Evolutionary conservation across 768 basidiomycete genomes (phyloP), one percentile per base, ranked within the genome.

Genomic region (Cubamyces lactineus): DNA sequence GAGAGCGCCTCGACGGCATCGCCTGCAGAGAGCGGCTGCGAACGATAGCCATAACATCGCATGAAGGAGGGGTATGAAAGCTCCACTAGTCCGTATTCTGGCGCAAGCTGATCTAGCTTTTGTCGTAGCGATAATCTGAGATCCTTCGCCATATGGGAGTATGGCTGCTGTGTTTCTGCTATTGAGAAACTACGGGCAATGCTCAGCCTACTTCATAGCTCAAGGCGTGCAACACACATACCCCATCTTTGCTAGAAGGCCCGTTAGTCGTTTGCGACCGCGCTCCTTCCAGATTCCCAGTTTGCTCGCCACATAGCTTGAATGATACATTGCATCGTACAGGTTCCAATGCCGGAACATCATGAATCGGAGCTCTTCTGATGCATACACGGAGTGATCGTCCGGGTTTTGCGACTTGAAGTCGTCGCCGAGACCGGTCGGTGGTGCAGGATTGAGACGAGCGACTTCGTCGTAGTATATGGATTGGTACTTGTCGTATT

Each of bases 221-320:
- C 12, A 5, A 15, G n/a, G n/a, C n/a, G n/a, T n/a, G n/a, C n/a
- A n/a, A n/a, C n/a, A n/a, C n/a, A 76, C 82, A 64, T 72, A 98
- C 95, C 97, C 97, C 94, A 99, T 99, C 80, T 98, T 98, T 16
- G 97, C 97, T 23, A 99, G 78, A 52, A 99, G 78, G 8, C 96
- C 97, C 0, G 89, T 92, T 57, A 99, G 76, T 65, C 87, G 84
- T 73, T 94, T 96, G 63, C 91, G 82, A 21, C 97, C 97, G 57
- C 87, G 84, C 73, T 98, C 96, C 71, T 91, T 94, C 97, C 97
- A 98, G 57, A 96, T 92, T 3, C 94, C 95, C 61, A 99, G 82
- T 74, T 94, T 94, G 53, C 92, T 89, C 7, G 95, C 96, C 17
- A 99, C 89, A 69, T 98, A 99, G 59, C 91, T 92, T 3, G 95